Evolutionary conservation across 202 grass and related monocot species (phyloP), one percentile per base, ranked within the genome.

Genomic region (Zizania palustris): DNA sequence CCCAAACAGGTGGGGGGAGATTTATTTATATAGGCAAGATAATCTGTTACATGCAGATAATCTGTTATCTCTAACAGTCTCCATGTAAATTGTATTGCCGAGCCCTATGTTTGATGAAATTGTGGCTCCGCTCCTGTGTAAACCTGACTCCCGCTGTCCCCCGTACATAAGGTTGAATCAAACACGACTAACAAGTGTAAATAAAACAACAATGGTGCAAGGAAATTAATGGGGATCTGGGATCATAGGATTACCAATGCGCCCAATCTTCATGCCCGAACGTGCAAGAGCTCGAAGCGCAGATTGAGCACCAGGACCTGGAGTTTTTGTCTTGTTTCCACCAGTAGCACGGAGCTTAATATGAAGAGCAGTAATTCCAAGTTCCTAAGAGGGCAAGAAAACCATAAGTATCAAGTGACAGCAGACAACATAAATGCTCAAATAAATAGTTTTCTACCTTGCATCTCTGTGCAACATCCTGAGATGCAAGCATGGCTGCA

Each of bases 221-320:
- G 9, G 16, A 34, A 66, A 20, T n/a, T 55, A 28, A 56, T 28
- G 18, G 15, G 11, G 6, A 15, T 1, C 1, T 15, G 12, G 28
- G 28, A 28, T 28, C 28, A 28, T 28, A 28, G 18, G 67, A 70
- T 84, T 82, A 93, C 90, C 93, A 73, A 97, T 97, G 36, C 87
- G 93, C 18, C 93, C 90, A 70, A 97, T 97, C 85, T 93, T 97
- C 90, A 97, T 97, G 64, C 90, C 93, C 77, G 93, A 93, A 74
- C 93, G 87, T 41, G 93, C 93, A 76, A 97, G 90, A 79, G 93
- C 93, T 80, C 93, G 93, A 45, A 97, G 93, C 0, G 90, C 93
- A 86, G 93, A 88, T 70, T 97, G 93, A 61, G 93, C 93, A 80
- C 93, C 93, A 46, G 93, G 93, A 18, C 93, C 90, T 63, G 90